A percentile compares a stretch with the other conserved stretches of the same genome.
These are phyloP conservation scores for Biscutella laevigata DNA, from an alignment of 441 rosid genomes.

Conservation along the genomic window DNA sequence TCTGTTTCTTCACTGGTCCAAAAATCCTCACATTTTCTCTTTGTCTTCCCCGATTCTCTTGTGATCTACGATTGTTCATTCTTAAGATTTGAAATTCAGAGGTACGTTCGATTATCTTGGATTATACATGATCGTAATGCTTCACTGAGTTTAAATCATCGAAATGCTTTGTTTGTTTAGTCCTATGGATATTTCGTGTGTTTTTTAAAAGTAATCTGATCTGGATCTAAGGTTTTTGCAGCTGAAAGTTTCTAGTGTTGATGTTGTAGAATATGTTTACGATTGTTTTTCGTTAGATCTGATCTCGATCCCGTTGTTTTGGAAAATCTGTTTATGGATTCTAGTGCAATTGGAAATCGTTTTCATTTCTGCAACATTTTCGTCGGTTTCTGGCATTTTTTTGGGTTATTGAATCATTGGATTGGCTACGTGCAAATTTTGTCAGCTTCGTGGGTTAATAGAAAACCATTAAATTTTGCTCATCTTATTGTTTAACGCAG, in stretches of 20 bases:
- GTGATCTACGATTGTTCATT: background rate
- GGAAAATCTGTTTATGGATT: too few relatives aligned
- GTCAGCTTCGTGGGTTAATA: background rate
- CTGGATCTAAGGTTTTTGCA: background rate
- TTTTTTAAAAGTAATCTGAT: background rate
- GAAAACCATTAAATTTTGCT: background rate
- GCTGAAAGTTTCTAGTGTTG: background rate
- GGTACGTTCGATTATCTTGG: constrained; percentile 12
- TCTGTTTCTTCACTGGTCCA: constrained; percentile 2
- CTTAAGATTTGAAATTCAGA: constrained; percentile 10
- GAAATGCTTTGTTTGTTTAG: background rate
- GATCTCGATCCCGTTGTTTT: constrained; percentile 11
- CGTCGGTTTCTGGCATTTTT: too few relatives aligned
- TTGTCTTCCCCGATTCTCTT: constrained; percentile 3
- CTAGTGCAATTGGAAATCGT: too few relatives aligned
- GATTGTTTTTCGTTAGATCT: background rate
- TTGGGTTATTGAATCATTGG: too few relatives aligned
- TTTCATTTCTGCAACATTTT: too few relatives aligned
- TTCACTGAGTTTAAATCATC: background rate
- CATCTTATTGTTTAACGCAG: too few relatives aligned
- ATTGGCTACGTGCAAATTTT: constrained; percentile 3
- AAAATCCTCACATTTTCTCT: background rate
- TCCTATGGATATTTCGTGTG: background rate
- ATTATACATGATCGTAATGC: background rate
- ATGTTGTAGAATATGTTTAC: background rate